Base-by-base conservation (phyloP, 345 rosid genomes). In the Excoecaria agallocha region DNA sequence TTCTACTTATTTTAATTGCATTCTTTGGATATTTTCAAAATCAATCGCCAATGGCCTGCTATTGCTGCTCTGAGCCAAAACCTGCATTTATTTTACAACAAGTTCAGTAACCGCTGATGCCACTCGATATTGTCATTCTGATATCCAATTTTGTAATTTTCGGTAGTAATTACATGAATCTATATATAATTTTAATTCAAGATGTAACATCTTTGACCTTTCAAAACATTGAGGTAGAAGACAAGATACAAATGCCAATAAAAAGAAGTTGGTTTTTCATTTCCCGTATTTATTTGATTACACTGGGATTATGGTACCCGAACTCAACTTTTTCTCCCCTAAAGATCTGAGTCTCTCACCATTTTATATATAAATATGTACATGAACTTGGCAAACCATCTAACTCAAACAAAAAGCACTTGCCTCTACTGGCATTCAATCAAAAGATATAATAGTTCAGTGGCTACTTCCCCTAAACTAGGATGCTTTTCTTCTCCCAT, bases 231-330 rank as follows among this genome's bases (percentile, higher is more conserved):
- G 17, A 13, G 37, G 68, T 3, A 48, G 3, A 58, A n/a, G 16
- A 38, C 9, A 59, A 52, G 48, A 20, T 38, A 58, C 11, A 72
- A 50, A 19, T 69, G 45, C 46, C 55, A 75, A 57, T 49, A 58
- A 24, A 37, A 69, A 52, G 67, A 73, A 48, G 52, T 59, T 72
- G 48, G 63, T 76, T 19, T n/a, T 74, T 69, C 76, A 76, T 74
- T 69, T 86, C 83, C 85, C 86, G 76, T 25, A 68, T 62, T 86
- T 86, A 86, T 86, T 84, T 82, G 45, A 72, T 35, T 82, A 84
- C 84, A 82, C 46, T 72, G 83, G 80, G 82, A 74, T 25, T 80
- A 74, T 78, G 79, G 73, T 75, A 79, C 86, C 84, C 78, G 81
- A 81, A 60, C 78, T 68, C 77, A 70, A 74, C 72, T 52, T 64